Percentiles rank a stretch among this genome's conserved stretches.
Conservation (phyloP, 2,329 filamentous ascomycete genomes). For the Penicillium sp. region DNA sequence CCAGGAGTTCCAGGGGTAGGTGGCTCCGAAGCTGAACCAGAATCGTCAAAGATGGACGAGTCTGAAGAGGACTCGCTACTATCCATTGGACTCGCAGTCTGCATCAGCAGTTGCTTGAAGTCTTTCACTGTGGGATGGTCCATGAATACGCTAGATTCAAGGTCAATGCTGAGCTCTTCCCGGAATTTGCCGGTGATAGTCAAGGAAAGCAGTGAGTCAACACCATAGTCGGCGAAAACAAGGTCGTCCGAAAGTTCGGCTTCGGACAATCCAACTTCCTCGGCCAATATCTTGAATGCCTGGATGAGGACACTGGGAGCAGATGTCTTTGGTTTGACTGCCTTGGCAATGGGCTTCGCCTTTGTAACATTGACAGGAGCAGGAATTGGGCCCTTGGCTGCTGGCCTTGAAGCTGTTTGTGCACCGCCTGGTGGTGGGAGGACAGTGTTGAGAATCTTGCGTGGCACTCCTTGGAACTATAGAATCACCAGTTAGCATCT, state of each 20-base stretch:
- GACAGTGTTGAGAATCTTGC: slow-evolving; percentile 25
- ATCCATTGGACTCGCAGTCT: slow-evolving; percentile 29
- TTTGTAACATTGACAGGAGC: slow-evolving; percentile 23
- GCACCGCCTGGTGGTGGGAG: slow-evolving; percentile 33
- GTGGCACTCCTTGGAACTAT: slow-evolving; percentile 30
- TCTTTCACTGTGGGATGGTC: slow-evolving; percentile 14
- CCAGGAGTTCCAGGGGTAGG: slow-evolving; percentile 33
- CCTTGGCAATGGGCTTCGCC: slow-evolving; percentile 25
- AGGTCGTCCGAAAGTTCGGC: slow-evolving; percentile 28
- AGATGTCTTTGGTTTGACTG: slow-evolving; percentile 23
- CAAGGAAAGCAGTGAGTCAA: slow-evolving; percentile 34
- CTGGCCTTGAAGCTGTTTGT: slow-evolving; percentile 20
- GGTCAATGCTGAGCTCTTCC: slow-evolving; percentile 25
- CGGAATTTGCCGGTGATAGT: slow-evolving; percentile 28
- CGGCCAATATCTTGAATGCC: slow-evolving; percentile 35
- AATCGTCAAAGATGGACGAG: slow-evolving; percentile 25
- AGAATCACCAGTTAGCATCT: slow-evolving; percentile 13
- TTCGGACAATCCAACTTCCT: slow-evolving; percentile 32
- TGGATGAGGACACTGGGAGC: slow-evolving; percentile 29
- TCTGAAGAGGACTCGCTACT: slow-evolving; percentile 29
- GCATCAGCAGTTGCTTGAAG: slow-evolving; percentile 47
- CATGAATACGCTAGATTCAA: slow-evolving; percentile 17
- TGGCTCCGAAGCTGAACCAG: slow-evolving; percentile 28
- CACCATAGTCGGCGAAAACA: slow-evolving; percentile 24
- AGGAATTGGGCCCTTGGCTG: slow-evolving; percentile 20